Evolutionary conservation across 2,329 filamentous ascomycete genomes (phyloP).

Genomic region (Penicillium sp.): DNA sequence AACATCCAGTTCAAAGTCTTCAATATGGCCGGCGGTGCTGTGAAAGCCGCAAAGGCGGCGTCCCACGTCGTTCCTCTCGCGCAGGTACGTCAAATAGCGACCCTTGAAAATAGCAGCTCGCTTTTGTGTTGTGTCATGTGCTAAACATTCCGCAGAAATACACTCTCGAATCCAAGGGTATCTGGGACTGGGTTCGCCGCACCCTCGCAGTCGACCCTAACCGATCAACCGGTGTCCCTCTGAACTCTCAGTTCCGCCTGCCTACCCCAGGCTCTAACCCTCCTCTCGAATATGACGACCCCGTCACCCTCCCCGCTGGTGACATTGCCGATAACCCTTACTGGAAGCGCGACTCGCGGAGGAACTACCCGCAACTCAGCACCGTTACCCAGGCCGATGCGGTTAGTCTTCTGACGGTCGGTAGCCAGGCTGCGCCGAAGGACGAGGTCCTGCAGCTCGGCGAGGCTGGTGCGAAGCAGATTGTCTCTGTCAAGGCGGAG

Average conservation of each 20-base stretch:
- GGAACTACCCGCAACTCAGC: conserved; percentile 79
- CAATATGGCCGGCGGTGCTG: conserved; percentile 41
- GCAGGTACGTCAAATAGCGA: conserved; percentile 33
- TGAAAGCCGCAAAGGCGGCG: conserved; percentile 46
- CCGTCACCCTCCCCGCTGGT: conserved; percentile 79
- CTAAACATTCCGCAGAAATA: conserved; percentile 72
- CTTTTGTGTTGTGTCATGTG: neutral
- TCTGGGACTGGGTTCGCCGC: conserved; percentile 84
- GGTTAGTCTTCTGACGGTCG: conserved; percentile 81
- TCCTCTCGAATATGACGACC: conserved; percentile 75
- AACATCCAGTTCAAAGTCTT: conserved; percentile 29
- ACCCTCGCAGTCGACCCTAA: conserved; percentile 80
- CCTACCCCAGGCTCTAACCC: conserved; percentile 77
- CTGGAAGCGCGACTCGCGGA: conserved; percentile 90
- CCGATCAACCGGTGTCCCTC: conserved; percentile 86
- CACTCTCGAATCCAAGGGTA: conserved; percentile 83
- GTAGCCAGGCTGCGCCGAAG: conserved; percentile 79
- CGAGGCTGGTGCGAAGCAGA: conserved; percentile 71
- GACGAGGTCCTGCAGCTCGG: conserved; percentile 76
- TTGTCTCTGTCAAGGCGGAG: conserved; percentile 76
- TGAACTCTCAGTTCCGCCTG: conserved; percentile 91
- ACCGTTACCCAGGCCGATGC: conserved; percentile 83
- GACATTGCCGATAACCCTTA: conserved; percentile 92
- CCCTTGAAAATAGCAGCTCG: neutral
- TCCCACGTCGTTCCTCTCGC: conserved; percentile 41